Percentiles rank a stretch among this genome's conserved stretches.
Evolutionary conservation across 306 rosid species (phyloP).

Genomic region (Castanea crenata): DNA sequence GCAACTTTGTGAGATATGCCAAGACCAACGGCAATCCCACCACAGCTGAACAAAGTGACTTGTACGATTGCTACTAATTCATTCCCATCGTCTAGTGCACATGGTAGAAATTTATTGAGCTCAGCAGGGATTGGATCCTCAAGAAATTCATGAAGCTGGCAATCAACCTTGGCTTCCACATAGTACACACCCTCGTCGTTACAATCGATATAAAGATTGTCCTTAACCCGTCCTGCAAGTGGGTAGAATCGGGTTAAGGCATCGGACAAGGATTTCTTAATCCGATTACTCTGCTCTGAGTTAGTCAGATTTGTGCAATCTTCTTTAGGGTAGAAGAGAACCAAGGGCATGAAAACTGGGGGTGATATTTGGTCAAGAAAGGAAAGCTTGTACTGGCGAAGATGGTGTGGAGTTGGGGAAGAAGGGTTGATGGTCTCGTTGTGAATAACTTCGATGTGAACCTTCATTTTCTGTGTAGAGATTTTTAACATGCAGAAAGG

Average conservation of each 20-base stretch:
- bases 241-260: conserved; percentile 22
- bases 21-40: conserved; percentile 23
- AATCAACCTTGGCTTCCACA: conserved; percentile 11
- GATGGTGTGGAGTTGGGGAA: conserved; percentile 25
- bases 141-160: neutral
- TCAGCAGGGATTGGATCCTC: conserved; percentile 7
- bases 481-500: no score
- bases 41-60: conserved; percentile 29
- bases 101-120: conserved; percentile 20
- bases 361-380: conserved; percentile 26
- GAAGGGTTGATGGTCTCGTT: conserved; percentile 13
- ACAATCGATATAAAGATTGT: conserved; percentile 6
- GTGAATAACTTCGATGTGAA: neutral
- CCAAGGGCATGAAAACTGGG: conserved; percentile 18
- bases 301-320: neutral
- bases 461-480: neutral
- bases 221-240: conserved; percentile 10
- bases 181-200: conserved; percentile 11
- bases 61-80: conserved; percentile 18
- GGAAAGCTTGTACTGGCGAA: conserved; percentile 23
- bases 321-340: conserved; percentile 15
- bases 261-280: conserved; percentile 20
- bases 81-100: neutral
- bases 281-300: neutral
- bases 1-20: conserved; percentile 34